These are phyloP conservation scores for Botryotinia globosa DNA, from an alignment of 2,329 filamentous ascomycete species.

Conservation along the genomic window DNA sequence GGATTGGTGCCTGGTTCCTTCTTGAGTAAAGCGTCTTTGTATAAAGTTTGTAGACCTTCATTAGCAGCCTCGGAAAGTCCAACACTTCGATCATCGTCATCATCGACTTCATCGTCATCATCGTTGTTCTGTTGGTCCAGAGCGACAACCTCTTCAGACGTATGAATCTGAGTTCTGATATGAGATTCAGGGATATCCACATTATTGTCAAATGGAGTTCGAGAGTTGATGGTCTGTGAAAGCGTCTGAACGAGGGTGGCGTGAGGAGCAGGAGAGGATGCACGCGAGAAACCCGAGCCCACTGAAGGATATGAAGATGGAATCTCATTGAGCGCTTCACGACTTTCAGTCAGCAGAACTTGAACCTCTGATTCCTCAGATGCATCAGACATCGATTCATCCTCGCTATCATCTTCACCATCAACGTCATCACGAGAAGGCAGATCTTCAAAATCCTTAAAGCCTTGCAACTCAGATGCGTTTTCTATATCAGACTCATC, in stretches of 20 bases:
- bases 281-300: not conserved
- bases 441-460: not conserved
- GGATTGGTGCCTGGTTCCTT: not conserved
- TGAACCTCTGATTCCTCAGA: not conserved
- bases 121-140: not conserved
- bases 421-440: not conserved
- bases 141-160: conserved; percentile 1
- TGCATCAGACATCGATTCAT: conserved; percentile 8
- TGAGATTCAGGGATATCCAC: conserved; percentile 16
- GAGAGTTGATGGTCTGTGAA: not conserved
- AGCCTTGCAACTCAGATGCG: not conserved
- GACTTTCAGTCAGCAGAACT: not conserved
- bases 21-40: conserved; percentile 24
- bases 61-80: conserved; percentile 31
- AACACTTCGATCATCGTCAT: conserved; percentile 27
- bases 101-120: conserved; percentile 17
- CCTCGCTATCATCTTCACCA: not conserved
- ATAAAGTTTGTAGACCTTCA: conserved; percentile 30
- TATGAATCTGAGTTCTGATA: conserved; percentile 2
- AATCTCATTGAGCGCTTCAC: not conserved
- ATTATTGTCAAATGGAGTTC: not conserved
- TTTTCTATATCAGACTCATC: not conserved
- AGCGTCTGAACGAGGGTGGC: not conserved
- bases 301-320: not conserved
- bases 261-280: not conserved